Base-by-base conservation (phyloP, 352 stramenopile species). In the Elongisporangium undulatum region DNA sequence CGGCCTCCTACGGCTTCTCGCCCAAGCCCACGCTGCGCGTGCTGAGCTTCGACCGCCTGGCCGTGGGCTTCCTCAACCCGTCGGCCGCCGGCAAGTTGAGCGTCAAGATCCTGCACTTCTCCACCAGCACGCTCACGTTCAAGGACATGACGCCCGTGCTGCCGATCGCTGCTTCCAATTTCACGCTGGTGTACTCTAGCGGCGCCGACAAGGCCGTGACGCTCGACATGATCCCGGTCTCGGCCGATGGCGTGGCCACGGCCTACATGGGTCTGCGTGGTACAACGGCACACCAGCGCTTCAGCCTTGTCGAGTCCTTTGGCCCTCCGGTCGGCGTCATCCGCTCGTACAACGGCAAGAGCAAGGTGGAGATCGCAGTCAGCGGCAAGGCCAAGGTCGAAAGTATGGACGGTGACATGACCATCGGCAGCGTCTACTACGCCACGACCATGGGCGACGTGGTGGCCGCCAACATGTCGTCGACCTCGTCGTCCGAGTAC, bases 21-120 rank as follows among this genome's bases (percentile, higher is more conserved):
- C 62, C 78, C 19, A 71, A 78, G 53, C 68, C 72, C 15, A 77
- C 55, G 1, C 56, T 87, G 17, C 65, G 61, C 16, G 63, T 83
- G 39, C 52, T 87, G 48, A 67, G 69, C 21, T 65, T 70, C 23
- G 79, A 79, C 58, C 82, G 82, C 19, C 55, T 92, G 3, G 82
- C 74, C 7, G 69, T 92, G 39, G 78, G 70, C 49, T 89, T 92
- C 61, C 50, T 86, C 26, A 92, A 92, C 65, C 74, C 79, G 39
- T 69, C 64, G 2, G 55, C 74, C 50, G 53, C 63, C 9, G 80
- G 79, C 23, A 74, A 69, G 23, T 68, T 74, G 9, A 83, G 74
- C 26, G 61, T 84, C 51, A 74, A 74, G 52, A 58, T 90, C 1
- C 56, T 88, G 16, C 53, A 76, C 53, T 81, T 77, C 59, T 83